Evolutionary conservation across 2,329 filamentous ascomycete species (phyloP), one percentile per base, ranked within the genome.

Genomic region (Dothidotthia symphoricarpi): DNA sequence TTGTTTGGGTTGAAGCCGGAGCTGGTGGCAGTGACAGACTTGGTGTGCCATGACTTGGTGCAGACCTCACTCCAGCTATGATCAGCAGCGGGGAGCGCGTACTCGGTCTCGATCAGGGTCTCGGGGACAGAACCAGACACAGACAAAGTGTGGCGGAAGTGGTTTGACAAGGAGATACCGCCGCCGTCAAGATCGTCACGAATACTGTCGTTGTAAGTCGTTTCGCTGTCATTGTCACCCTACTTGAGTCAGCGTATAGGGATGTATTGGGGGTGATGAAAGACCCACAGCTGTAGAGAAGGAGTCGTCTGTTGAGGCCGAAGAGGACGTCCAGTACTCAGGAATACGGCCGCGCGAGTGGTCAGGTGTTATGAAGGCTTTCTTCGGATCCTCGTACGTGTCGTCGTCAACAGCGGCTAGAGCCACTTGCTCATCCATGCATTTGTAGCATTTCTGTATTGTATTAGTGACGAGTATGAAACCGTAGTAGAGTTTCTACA

Each of bases 381-480:
- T 51, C 1, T 31, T 31, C 1, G 36, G 48, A 13, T 57, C 45
- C 2, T 69, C 67, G 29, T 66, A 68, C 3, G 41, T 40, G 13
- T 62, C 47, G 6, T 61, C 59, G 5, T 62, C 42, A n/a, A 59
- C 31, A 2, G 63, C 36, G 4, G 55, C 43, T 1, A 50, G 44
- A 1, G 38, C 45, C 5, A 64, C 34, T 24, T 57, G 59, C 8
- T 41, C 26, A 1, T 63, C 53, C 12, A 59, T 54, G 39, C 66
- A 69, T 5, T 34, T 44, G 28, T 50, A 62, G 47, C 65, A 69
- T 35, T 43, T 53, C 61, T 61, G 12, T 5, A 13, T 3, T 2
- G 6, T 5, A 31, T 61, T 24, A 58, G 46, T 27, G 26, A 13
- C 14, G 11, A 22, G 19, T 22, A 5, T 22, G 5, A 6, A 5